Evolutionary conservation across 2,329 filamentous ascomycete genomes (phyloP).

Genomic region (Paracorniculantispora psalliotae): DNA sequence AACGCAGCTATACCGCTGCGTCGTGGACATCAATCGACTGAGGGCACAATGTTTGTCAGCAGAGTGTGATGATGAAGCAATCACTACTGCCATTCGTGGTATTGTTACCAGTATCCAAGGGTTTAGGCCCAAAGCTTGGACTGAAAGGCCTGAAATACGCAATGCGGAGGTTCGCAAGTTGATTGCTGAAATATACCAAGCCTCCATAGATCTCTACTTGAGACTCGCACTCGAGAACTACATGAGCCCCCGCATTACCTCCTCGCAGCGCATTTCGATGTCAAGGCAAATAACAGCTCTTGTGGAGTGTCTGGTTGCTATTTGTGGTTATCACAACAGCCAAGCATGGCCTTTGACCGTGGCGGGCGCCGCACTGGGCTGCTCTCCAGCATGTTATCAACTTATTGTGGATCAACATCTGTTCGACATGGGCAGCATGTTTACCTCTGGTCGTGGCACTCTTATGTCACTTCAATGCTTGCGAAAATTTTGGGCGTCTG

Average conservation of each 20-base stretch:
- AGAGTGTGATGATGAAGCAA: too few species aligned
- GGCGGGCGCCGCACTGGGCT: background rate
- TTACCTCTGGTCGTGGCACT: background rate
- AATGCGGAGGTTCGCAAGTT: background rate
- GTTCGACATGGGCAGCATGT: background rate
- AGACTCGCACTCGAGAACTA: background rate
- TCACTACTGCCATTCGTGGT: background rate
- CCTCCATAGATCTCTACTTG: background rate
- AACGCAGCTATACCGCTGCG: background rate
- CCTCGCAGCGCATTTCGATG: background rate
- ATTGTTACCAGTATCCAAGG: background rate
- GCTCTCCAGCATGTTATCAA: background rate
- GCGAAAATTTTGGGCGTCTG: background rate
- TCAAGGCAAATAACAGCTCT: background rate
- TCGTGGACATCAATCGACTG: background rate
- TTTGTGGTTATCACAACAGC: background rate
- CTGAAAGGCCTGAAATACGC: background rate
- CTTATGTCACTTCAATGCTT: background rate
- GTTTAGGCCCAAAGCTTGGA: background rate
- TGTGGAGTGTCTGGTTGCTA: background rate
- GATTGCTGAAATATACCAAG: background rate
- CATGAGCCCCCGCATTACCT: background rate
- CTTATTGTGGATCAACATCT: background rate
- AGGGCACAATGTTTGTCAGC: background rate
- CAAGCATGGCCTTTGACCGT: background rate